Evolutionary conservation across 2,329 filamentous ascomycete species (phyloP), one percentile per base, ranked within the genome.

Genomic region (Orbilia oligospora): DNA sequence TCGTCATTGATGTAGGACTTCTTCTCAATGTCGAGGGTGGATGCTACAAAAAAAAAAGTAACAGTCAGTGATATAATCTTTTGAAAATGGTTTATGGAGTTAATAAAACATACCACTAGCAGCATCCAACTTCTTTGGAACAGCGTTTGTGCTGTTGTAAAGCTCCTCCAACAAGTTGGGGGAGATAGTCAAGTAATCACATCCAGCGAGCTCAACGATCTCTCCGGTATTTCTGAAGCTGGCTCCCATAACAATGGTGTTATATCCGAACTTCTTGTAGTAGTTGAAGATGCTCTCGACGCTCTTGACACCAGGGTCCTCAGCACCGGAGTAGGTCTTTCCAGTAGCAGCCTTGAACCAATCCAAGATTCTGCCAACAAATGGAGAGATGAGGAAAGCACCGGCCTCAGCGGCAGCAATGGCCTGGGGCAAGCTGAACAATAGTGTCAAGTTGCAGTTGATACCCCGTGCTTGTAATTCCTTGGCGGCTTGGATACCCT

Each of bases 211-310:
- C 89, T 99, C 96, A 58, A 93, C 98, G 87, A 99, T 97, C 89
- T 99, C 96, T 84, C 96, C 96, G 81, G 88, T 88, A 89, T 92
- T 98, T 86, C 96, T 91, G 93, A 99, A 99, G 48, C 94, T 97
- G 82, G 96, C 96, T 84, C 96, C 96, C 96, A 99, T 99, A 87
- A 99, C 96, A 83, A 98, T 97, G 86, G 96, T 99, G 84, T 97
- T 97, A 91, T 99, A 97, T 86, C 92, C 93, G 86, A 88, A 93
- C 90, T 98, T 98, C 93, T 99, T 99, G 92, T 99, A 99, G 93
- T 99, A 99, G 90, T 99, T 96, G 91, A 92, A 99, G 88, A 99
- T 99, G 86, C 84, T 85, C 89, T 95, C 89, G 84, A 99, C 96
- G 82, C 92, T 95, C 88, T 93, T 90, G 86, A 99, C 96, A 88